These are phyloP conservation scores for Sugiyamaella pinicola DNA, from an alignment of 1,139 yeast genomes.

Conservation along the genomic window DNA sequence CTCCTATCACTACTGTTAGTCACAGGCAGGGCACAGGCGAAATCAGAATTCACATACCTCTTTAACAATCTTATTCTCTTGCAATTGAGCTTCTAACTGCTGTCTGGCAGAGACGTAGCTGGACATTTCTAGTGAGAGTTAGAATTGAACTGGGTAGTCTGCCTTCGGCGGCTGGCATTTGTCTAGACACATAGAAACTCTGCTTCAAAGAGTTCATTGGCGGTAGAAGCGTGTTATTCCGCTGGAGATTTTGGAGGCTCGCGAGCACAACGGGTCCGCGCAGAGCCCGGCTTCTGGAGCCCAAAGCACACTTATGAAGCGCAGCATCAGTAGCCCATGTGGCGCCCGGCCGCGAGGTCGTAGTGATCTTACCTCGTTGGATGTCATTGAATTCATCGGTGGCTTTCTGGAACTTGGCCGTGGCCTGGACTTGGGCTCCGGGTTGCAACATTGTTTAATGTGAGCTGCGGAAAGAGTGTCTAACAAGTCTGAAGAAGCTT, in stretches of 20 bases:
- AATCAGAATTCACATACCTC: slow-evolving; percentile 38
- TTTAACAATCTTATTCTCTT: slow-evolving; percentile 90
- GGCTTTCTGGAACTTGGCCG: slow-evolving; percentile 32
- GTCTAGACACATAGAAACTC: too few species aligned
- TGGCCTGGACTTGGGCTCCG: not conserved
- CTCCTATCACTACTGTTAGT: slow-evolving; percentile 46
- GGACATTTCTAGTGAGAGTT: slow-evolving; percentile 27
- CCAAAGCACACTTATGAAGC: too few species aligned
- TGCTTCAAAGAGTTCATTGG: too few species aligned
- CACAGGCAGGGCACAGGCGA: not conserved
- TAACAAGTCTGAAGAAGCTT: too few species aligned
- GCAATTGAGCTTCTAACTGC: slow-evolving; percentile 64
- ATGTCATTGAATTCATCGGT: slow-evolving; percentile 38
- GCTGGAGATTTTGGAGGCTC: too few species aligned
- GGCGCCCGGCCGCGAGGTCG: not conserved
- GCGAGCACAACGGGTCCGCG: too few species aligned
- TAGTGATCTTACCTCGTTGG: slow-evolving; percentile 41
- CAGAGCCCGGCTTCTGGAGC: too few species aligned
- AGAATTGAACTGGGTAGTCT: not conserved
- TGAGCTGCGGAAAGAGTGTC: slow-evolving; percentile 2
- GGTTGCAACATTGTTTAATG: slow-evolving; percentile 22
- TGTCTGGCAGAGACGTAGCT: slow-evolving; percentile 51
- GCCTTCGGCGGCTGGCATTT: not conserved
- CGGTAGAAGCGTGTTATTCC: too few species aligned
- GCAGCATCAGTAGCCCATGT: too few species aligned